Base-by-base conservation (phyloP, 176 grass and related monocot genomes). In the Microstegium vimineum region DNA sequence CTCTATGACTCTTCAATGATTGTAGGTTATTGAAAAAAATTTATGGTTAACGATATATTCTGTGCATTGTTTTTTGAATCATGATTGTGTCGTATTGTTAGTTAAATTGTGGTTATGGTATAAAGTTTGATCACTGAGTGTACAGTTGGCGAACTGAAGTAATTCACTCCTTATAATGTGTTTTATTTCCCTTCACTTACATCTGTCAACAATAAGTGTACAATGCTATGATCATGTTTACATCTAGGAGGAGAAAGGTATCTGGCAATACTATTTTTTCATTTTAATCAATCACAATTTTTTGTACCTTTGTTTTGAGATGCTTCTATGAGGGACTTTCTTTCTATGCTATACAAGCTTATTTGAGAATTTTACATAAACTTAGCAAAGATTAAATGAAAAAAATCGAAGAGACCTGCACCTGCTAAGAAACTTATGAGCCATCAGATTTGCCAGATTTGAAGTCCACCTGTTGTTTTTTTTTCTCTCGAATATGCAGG, bases 81-180 rank as follows among this genome's bases (percentile, higher is more conserved):
- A 14, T 66, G 61, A 41, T 46, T 33, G 26, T 66, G 27, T 47
- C 66, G 60, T 66, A 78, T 25, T 34, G 20, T 52, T 66, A 34
- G 20, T 79, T 79, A 34, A 66, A 23, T 47, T 5, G 23, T 79
- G 18, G 42, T 79, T 79, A 67, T 10, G 12, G 30, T 35, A 34
- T 87, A 33, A 71, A 63, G 31, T 77, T 82, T 71, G 32, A 72
- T 72, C 61, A 74, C 14, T 38, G 38, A 76, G 36, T 27, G 40
- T n/a, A 46, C 40, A 47, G 11, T 69, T 57, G 17, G 8, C 26
- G 7, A 37, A n/a, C 30, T 77, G 25, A 42, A 82, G 64, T 70
- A 67, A 67, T 37, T 26, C 37, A 45, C 23, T 71, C n/a, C 23
- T 16, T 28, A 45, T 71, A 71, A 71, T 43, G 20, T 41, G 10